Conservation (phyloP, 345 rosid species). For the Cardamine occulta region DNA sequence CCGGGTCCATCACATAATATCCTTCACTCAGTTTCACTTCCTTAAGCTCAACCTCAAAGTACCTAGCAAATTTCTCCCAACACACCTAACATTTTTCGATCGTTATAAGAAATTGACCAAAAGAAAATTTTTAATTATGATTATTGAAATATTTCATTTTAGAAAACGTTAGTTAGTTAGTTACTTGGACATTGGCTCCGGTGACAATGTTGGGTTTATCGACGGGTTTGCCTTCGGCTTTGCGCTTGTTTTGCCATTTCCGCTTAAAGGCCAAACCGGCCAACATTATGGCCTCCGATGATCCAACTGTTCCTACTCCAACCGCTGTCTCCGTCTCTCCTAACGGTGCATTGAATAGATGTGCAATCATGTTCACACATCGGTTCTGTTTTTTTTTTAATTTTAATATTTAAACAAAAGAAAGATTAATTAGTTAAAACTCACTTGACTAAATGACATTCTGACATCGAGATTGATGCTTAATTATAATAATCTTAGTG, state of each 20-base stretch:
- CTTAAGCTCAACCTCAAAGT: constrained; percentile 69
- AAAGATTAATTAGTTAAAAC: constrained; percentile 9
- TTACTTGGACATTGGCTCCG: constrained; percentile 69
- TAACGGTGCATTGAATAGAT: constrained; percentile 52
- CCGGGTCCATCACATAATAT: constrained; percentile 68
- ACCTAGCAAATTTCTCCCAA: constrained; percentile 76
- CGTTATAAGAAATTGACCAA: background rate
- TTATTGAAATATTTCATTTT: background rate
- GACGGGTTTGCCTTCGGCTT: constrained; percentile 50
- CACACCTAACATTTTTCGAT: constrained; percentile 48
- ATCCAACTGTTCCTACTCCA: constrained; percentile 67
- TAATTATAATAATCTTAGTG: constrained; percentile 5
- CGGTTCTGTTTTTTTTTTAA: constrained; percentile 43
- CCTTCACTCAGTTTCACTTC: constrained; percentile 65
- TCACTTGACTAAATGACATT: constrained; percentile 23
- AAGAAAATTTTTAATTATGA: background rate
- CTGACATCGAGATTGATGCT: constrained; percentile 27
- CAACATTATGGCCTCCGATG: constrained; percentile 70
- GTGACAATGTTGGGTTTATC: constrained; percentile 72
- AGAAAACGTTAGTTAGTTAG: background rate
- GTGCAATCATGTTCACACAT: constrained; percentile 51
- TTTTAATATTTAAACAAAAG: background rate
- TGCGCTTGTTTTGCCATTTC: constrained; percentile 64
- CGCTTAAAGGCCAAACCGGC: constrained; percentile 71
- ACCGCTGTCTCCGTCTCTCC: constrained; percentile 61